Evolutionary conservation across 495 filamentous ascomycete species (phyloP).

Genomic region (Podospora pseudopauciseta): DNA sequence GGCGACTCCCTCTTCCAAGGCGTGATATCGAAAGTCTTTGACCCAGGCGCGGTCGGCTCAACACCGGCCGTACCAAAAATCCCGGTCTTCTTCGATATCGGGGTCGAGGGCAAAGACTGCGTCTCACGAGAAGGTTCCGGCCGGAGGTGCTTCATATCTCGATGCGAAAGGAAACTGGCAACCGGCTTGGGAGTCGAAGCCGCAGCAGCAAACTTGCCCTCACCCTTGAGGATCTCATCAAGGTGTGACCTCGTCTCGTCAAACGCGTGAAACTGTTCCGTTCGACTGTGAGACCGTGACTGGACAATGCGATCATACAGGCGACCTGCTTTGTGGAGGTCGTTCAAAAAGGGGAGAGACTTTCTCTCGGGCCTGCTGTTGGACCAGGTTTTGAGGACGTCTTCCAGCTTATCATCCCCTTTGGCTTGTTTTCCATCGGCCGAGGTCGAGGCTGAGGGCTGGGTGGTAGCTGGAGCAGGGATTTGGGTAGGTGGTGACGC

Average conservation of each 20-base stretch:
- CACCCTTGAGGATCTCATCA: not conserved
- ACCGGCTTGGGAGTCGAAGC: no score
- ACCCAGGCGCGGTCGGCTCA: not conserved
- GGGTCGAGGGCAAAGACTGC: not conserved
- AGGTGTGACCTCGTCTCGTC: not conserved
- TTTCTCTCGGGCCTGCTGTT: not conserved
- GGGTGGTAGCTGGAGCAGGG: not conserved
- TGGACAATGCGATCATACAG: not conserved
- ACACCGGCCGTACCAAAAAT: not conserved
- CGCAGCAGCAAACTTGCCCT: no score
- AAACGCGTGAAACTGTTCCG: not conserved
- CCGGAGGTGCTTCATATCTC: no score
- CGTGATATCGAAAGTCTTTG: not conserved
- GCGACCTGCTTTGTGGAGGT: not conserved
- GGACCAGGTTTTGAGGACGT: not conserved
- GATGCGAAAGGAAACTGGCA: no score
- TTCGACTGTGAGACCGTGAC: not conserved
- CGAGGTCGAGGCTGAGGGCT: not conserved
- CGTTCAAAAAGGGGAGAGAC: not conserved
- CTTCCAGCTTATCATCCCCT: not conserved
- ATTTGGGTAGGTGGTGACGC: not conserved
- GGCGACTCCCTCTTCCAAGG: no score
- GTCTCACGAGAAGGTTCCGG: no score
- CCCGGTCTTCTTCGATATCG: not conserved
- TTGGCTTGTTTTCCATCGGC: not conserved